Evolutionary conservation across 768 basidiomycete genomes (phyloP), one percentile per base, ranked within the genome.

Genomic region (Gloeophyllum trabeum): DNA sequence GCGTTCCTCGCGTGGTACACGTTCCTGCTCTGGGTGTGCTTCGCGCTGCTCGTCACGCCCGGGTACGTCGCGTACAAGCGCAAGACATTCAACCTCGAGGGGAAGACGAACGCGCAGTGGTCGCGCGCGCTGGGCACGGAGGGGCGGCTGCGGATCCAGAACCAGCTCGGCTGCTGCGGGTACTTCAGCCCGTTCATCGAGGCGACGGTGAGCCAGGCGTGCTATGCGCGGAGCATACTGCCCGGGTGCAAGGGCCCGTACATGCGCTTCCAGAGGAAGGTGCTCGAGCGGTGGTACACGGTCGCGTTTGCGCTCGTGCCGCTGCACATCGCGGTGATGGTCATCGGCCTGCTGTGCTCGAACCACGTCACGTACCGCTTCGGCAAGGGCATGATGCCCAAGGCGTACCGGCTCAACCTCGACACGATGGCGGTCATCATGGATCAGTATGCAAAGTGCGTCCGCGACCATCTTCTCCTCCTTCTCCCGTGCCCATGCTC

Each of bases 331-430:
- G 54, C 53, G 18, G 65, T 80, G 56, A 86, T 86, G 52, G 46
- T 83, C 46, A 64, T 67, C 1, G 76, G 68, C 12, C 59, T 89
- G 42, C 58, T 89, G 39, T 89, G 81, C 57, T 79, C 79, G 19
- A 88, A 86, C 60, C 86, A 89, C 50, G 77, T 90, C 56, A 89
- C 85, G 18, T 88, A 87, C 56, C 70, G 86, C 40, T 89, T 89
- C 57, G 85, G 85, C 6, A 89, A 88, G 65, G 86, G 87, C 45
- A 79, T 88, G 76, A 86, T 81, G 70, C 86, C 85, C 44, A 83
- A 85, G 66, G 76, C 80, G 12, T 89, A 90, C 59, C 67, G 84
- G 25, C 66, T 89, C 35, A 79, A 77, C 61, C 63, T 75, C 67
- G 71, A 69, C 45, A 79, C 73, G 46, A 83, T 88, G 79, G 81